Percentiles rank a stretch among this genome's conserved stretches.
These are phyloP conservation scores for Pyrenochaeta sp. DNA, from an alignment of 2,329 filamentous ascomycete species.

Conservation along the genomic window DNA sequence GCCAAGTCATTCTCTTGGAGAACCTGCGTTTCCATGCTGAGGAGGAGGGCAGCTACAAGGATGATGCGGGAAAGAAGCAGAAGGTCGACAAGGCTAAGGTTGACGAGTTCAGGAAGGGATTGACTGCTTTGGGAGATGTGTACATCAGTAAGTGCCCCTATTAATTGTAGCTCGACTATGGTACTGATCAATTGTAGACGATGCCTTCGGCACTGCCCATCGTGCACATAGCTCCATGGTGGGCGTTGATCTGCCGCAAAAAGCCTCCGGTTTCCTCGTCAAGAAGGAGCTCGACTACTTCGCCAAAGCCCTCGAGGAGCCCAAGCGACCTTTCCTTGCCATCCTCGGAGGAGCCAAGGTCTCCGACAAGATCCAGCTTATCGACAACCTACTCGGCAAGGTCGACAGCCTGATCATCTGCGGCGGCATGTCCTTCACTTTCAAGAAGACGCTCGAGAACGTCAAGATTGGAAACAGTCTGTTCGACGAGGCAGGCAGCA, in stretches of 20 bases:
- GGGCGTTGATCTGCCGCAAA: conserved; percentile 92
- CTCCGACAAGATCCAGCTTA: conserved; percentile 99
- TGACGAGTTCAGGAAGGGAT: conserved; percentile 89
- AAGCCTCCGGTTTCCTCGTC: conserved; percentile 97
- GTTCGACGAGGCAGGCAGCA: conserved; percentile 91
- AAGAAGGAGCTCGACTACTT: conserved; percentile 99
- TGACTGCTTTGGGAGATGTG: conserved; percentile 93
- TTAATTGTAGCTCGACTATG: background rate
- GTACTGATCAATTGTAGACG: conserved; percentile 66
- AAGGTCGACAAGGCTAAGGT: conserved; percentile 97
- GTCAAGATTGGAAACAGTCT: conserved; percentile 89
- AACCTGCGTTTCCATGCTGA: conserved; percentile 98
- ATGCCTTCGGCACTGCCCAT: conserved; percentile 98
- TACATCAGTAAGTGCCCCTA: conserved; percentile 79
- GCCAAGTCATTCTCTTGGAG: conserved; percentile 89
- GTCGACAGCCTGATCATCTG: conserved; percentile 97
- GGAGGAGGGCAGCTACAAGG: conserved; percentile 96
- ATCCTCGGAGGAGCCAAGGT: conserved; percentile 99
- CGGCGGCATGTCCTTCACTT: conserved; percentile 98
- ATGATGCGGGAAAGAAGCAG: conserved; percentile 92
- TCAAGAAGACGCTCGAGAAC: conserved; percentile 97
- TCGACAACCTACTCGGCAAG: conserved; percentile 98
- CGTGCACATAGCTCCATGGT: conserved; percentile 99
- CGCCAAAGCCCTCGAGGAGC: conserved; percentile 91
- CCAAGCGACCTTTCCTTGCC: conserved; percentile 94